Base-by-base conservation (phyloP, 2,329 filamentous ascomycete species). In the Colletotrichum somersetense region DNA sequence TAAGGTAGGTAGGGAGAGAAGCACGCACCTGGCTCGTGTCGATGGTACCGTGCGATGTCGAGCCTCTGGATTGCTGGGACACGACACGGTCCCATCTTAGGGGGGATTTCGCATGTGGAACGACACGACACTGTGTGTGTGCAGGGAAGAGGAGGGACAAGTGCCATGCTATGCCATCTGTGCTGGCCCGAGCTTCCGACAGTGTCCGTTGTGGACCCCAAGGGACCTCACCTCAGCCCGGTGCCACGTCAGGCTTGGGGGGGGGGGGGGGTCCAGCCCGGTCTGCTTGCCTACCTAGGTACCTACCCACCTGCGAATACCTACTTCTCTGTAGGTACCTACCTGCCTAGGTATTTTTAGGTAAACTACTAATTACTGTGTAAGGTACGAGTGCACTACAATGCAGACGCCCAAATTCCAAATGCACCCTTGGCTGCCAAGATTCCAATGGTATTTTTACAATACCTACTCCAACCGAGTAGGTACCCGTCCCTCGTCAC, bases 231-330 rank as follows among this genome's bases (percentile, higher is more conserved):
- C 26, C 59, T 73, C 68, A 73, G 68, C 72, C 72, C 56, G 52
- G 62, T 71, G 72, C 72, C 72, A 73, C 72, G 72, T 73, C 72
- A 72, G 64, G 72, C 59, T 71, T 50, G 58, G 63, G n/a, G n/a
- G n/a, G n/a, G n/a, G n/a, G n/a, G n/a, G n/a, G n/a, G 62, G 62
- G 38, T 61, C 52, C 42, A 53, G 63, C 50, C 50, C 16, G 20
- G 7, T 7, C 18, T 23, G 20, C 20, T 3, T 3, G 10, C 35
- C 35, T 35, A 10, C 35, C 10, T 23, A 23, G 4, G 33, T 64
- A 64, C 62, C 48, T 44, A 40, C 3, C 18, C n/a, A n/a, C 18
- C 40, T 42, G 3, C 12, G 16, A 14, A 14, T 42, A 42, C 1
- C 10, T 40, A n/a, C n/a, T n/a, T n/a, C 26, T 26, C 26, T 26